Base-by-base conservation (phyloP, 164 flowering plant genomes). In the Magnolia officinalis region DNA sequence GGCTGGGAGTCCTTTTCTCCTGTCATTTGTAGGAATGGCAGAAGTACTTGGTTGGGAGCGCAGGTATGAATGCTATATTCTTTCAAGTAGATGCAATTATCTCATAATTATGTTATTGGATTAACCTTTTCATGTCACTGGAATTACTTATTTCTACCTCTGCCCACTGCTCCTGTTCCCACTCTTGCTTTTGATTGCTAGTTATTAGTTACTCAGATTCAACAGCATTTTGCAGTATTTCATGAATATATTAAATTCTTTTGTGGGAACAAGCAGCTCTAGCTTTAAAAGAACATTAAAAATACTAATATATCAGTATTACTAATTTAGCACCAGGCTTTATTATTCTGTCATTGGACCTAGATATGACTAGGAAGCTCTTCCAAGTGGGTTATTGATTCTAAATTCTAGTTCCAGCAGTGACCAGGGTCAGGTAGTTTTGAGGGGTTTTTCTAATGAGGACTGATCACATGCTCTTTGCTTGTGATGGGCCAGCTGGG, bases 21-120 rank as follows among this genome's bases (percentile, higher is more conserved):
- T 96, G 70, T 94, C 98, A 51, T 93, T 96, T 89, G 92, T 90
- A 11, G 98, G 98, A 79, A 92, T 94, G 88, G 99, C 95, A 8
- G 96, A 92, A 80, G 93, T 96, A 50, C 87, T 96, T 81, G 99
- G 99, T 50, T 96, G 98, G 98, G 92, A 90, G 79, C 90, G 92
- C 29, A 88, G 98, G 99, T 96, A 88, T 70, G 63, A 2, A 75
- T 59, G 13, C 68, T 70, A 11, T 31, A 14, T 26, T 50, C 8
- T 63, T 73, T 20, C 19, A n/a, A 6, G 19, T 63, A 50, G 11
- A 45, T 70, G 9, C 20, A 50, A n/a, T 65, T 77, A 20, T 65
- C 37, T 72, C 24, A 67, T 16, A 23, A 20, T 31, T 64, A 29
- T n/a, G 21, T 21, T 16, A 29, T 7, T 70, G 18, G 61, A 55